Base-by-base conservation (phyloP, 441 rosid genomes). In the Adansonia grandidieri region DNA sequence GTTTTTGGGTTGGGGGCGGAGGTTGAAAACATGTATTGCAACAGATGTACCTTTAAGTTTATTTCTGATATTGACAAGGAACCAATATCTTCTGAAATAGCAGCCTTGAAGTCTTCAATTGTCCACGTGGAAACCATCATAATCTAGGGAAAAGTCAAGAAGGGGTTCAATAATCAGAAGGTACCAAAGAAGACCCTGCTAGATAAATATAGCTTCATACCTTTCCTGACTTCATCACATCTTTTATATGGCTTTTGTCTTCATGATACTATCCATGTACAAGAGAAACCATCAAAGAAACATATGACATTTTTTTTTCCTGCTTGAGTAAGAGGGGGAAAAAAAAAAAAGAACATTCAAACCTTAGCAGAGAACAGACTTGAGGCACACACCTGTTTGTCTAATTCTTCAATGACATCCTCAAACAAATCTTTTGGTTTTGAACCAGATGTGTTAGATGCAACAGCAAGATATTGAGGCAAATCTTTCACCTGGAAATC, bases 381-480 rank as follows among this genome's bases (percentile, higher is more conserved):
- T 11, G 37, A 54, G 69, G 40, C 57, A 71, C 32, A 77, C 75
- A 94, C 99, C 95, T 89, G 96, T 45, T 45, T 45, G 8, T 45
- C 50, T 45, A 45, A 45, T 45, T 45, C 50, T 45, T 45, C 50
- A 45, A 9, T 9, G 10, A 45, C 50, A 45, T 45, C 50, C 50
- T 45, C 50, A 9, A 45, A 45, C 50, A 45, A 45, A 45, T 45
- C 50, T 45, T 45, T 45, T 45, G 50, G 50, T 45, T 6, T 45
- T 45, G 50, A 45, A 45, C 50, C 50, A 45, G 50, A 45, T 9
- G 50, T 45, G 50, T 45, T 45, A 45, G 50, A 45, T 73, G 94
- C 99, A 89, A 94, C 92, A 82, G 96, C 98, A 72, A 82, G 88
- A 89, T 96, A 96, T 78, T 88, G 95, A 53, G 97, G 92, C 80